phyloP scores from a whole-genome alignment of 768 basidiomycete genomes.

The Agrocybe pediades region DNA sequence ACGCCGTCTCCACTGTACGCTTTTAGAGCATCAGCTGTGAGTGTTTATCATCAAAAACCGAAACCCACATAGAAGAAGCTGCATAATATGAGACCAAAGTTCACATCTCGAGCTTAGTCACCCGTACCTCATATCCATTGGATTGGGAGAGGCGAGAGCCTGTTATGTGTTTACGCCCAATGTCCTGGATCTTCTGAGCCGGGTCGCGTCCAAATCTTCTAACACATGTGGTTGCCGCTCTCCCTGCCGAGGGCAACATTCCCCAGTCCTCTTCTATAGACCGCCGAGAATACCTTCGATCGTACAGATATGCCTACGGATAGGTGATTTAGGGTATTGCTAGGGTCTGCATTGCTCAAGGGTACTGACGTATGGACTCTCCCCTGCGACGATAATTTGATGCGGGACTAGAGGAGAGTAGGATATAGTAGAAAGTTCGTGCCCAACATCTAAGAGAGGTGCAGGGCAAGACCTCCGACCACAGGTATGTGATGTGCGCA shows the following conservation, averaged over 20 bases:
- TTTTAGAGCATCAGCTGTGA: conserved; percentile 29
- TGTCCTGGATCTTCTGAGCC: conserved; percentile 28
- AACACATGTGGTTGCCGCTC: conserved; percentile 75
- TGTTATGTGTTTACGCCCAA: conserved; percentile 63
- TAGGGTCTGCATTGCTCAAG: not conserved
- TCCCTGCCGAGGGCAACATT: conserved; percentile 38
- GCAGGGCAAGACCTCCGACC: conserved; percentile 57
- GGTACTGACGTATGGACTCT: conserved; percentile 66
- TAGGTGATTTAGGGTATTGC: not conserved
- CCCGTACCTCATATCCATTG: conserved; percentile 75
- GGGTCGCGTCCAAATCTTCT: conserved; percentile 67
- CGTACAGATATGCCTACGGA: conserved; percentile 75
- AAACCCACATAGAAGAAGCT: too few species aligned
- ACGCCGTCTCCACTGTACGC: conserved; percentile 76
- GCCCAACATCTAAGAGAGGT: conserved; percentile 65
- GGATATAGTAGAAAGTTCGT: conserved; percentile 72
- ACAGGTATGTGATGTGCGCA: conserved; percentile 74
- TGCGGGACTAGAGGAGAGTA: conserved; percentile 80
- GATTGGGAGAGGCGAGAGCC: conserved; percentile 69
- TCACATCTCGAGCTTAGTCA: too few species aligned
- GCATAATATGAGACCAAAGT: too few species aligned
- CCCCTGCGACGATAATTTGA: conserved; percentile 84
- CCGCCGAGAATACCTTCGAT: conserved; percentile 72
- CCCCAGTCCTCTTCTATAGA: conserved; percentile 74
- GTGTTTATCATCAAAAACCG: too few species aligned